Conservation (phyloP, 1,284 basidiomycete species). For the Ustanciosporium gigantosporum region DNA sequence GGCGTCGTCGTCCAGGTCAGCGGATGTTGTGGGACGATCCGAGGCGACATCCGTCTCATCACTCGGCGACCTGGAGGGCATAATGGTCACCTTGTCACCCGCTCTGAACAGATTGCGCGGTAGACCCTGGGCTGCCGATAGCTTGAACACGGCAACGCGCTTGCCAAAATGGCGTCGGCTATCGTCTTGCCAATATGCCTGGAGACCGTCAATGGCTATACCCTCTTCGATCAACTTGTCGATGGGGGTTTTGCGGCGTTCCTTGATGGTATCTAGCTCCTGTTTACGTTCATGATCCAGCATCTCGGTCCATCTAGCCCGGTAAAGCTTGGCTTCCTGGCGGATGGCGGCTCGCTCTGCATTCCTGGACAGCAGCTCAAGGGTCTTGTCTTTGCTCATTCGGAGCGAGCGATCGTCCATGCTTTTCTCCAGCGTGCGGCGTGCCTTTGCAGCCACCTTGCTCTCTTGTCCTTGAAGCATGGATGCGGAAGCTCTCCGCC, state of each 20-base stretch:
- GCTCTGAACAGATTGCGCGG: constrained; percentile 42
- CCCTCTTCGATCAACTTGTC: constrained; percentile 40
- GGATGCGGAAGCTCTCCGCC: constrained; percentile 15
- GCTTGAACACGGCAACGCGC: constrained; percentile 49
- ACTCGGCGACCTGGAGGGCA: constrained; percentile 9
- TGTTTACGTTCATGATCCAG: constrained; percentile 41
- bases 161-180: constrained; percentile 45
- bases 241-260: constrained; percentile 40
- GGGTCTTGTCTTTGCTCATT: constrained; percentile 24
- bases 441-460: constrained; percentile 25
- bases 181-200: constrained; percentile 52
- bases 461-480: constrained; percentile 28
- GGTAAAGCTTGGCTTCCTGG: constrained; percentile 24
- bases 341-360: constrained; percentile 25
- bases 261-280: constrained; percentile 33
- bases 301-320: constrained; percentile 36
- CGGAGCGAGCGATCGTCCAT: constrained; percentile 34
- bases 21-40: neutral
- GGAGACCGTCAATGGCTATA: constrained; percentile 46
- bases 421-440: constrained; percentile 20
- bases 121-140: constrained; percentile 36
- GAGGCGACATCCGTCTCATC: neutral
- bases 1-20: neutral
- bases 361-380: constrained; percentile 7
- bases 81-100: constrained; percentile 45